phyloP scores from a whole-genome alignment of 768 basidiomycete species.

The Lactifluus piperatus region DNA sequence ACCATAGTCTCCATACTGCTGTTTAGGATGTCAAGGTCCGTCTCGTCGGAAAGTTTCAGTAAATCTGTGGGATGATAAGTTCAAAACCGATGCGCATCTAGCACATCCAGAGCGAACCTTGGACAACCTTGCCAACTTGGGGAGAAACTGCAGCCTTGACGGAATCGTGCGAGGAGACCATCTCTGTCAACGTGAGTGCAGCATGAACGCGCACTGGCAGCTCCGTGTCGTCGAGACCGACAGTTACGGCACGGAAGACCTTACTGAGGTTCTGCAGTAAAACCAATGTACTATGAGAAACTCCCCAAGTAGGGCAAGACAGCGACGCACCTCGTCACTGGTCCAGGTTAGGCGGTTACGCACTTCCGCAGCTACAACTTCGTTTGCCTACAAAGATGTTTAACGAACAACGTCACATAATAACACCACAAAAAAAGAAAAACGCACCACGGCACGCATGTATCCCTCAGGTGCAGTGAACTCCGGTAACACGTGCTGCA shows the following conservation, averaged over 20 bases:
- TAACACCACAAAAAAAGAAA: not conserved
- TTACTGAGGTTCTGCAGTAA: slow-evolving; percentile 47
- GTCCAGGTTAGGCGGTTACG: slow-evolving; percentile 64
- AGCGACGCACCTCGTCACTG: slow-evolving; percentile 43
- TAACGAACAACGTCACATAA: not conserved
- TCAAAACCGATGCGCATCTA: not conserved
- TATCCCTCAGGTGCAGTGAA: slow-evolving; percentile 60
- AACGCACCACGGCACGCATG: slow-evolving; percentile 64
- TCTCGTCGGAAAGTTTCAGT: slow-evolving; percentile 86
- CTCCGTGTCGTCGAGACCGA: slow-evolving; percentile 66
- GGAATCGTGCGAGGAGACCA: slow-evolving; percentile 54
- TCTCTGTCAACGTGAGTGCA: slow-evolving; percentile 68
- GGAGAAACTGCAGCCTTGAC: slow-evolving; percentile 64
- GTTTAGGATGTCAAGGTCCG: slow-evolving; percentile 80
- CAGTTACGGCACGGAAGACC: slow-evolving; percentile 57
- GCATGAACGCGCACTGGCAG: slow-evolving; percentile 83
- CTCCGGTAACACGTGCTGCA: slow-evolving; percentile 66
- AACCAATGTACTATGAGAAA: not conserved
- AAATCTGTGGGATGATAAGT: slow-evolving; percentile 41
- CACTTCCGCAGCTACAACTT: slow-evolving; percentile 68
- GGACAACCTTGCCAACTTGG: slow-evolving; percentile 79
- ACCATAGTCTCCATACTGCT: slow-evolving; percentile 82
- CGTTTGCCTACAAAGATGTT: slow-evolving; percentile 52
- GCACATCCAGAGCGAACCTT: slow-evolving; percentile 38
- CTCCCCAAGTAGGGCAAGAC: not conserved